Percentiles rank a stretch among this genome's conserved stretches.
Evolutionary conservation across 2,329 filamentous ascomycete genomes (phyloP).

Genomic region (Aspergillus felis): DNA sequence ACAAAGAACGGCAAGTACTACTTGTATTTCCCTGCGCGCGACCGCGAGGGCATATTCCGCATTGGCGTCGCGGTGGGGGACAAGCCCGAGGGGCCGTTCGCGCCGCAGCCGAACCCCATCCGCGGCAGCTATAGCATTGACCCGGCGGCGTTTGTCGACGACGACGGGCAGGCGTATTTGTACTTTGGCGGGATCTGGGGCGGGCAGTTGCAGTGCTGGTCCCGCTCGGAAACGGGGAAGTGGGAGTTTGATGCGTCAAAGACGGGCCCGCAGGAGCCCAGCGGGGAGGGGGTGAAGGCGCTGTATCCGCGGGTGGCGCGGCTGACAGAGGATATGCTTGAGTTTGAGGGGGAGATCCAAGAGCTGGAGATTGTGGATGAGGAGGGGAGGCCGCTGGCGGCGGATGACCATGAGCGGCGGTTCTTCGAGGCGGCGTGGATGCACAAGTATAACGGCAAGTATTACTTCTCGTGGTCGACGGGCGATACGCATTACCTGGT

Average conservation of each 20-base stretch:
- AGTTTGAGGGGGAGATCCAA: constrained; percentile 52
- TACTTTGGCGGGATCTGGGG: constrained; percentile 82
- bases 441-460: constrained; percentile 65
- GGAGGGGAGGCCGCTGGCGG: constrained; percentile 55
- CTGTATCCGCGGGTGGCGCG: constrained; percentile 64
- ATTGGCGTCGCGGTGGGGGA: constrained; percentile 67
- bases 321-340: constrained; percentile 62
- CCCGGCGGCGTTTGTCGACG: constrained; percentile 71
- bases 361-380: constrained; percentile 65
- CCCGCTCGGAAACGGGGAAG: constrained; percentile 44
- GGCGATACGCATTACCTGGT: constrained; percentile 72
- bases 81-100: constrained; percentile 66
- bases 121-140: constrained; percentile 71
- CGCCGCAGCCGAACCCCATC: constrained; percentile 61
- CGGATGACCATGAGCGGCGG: constrained; percentile 67
- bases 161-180: constrained; percentile 60
- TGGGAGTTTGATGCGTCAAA: constrained; percentile 55
- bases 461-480: constrained; percentile 76
- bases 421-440: constrained; percentile 82
- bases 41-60: constrained; percentile 65
- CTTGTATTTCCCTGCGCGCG: constrained; percentile 72
- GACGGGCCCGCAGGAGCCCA: constrained; percentile 58
- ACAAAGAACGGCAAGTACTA: constrained; percentile 67
- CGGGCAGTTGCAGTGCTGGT: constrained; percentile 75
- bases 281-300: constrained; percentile 53